A percentile compares a stretch with the other conserved stretches of the same genome.
phyloP scores from a whole-genome alignment of 352 stramenopile species.

The Pythium rishiriense region DNA sequence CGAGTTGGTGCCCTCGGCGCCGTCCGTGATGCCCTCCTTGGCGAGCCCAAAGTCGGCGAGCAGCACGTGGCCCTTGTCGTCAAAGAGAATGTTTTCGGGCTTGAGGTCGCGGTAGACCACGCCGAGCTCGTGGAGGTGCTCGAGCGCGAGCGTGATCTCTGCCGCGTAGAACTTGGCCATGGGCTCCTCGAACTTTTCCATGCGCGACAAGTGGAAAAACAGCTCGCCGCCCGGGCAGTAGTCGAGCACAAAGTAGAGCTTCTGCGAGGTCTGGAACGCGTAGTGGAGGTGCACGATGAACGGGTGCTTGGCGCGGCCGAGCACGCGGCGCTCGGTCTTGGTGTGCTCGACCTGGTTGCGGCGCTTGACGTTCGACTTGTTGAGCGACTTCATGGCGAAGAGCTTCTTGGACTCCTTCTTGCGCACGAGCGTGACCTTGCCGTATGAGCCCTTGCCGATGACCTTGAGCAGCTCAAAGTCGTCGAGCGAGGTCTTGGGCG shows the following conservation, averaged over 20 bases:
- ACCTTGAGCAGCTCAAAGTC: slow-evolving; percentile 90
- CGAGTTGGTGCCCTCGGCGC: slow-evolving; percentile 75
- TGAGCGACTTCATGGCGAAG: slow-evolving; percentile 91
- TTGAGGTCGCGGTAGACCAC: slow-evolving; percentile 98
- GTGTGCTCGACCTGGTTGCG: slow-evolving; percentile 97
- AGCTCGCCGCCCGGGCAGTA: slow-evolving; percentile 98
- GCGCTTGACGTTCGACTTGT: slow-evolving; percentile 92
- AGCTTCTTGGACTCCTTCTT: slow-evolving; percentile 90
- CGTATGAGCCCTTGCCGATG: slow-evolving; percentile 89
- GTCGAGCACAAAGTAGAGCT: slow-evolving; percentile 98
- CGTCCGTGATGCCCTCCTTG: slow-evolving; percentile 92
- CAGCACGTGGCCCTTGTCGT: slow-evolving; percentile 95
- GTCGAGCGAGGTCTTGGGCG: slow-evolving; percentile 85
- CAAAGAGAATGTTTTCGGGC: slow-evolving; percentile 94
- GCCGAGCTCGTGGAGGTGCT: slow-evolving; percentile 94
- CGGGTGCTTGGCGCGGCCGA: slow-evolving; percentile 94
- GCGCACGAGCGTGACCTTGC: slow-evolving; percentile 87
- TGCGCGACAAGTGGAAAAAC: slow-evolving; percentile 97
- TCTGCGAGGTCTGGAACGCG: slow-evolving; percentile 96
- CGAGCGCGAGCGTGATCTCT: slow-evolving; percentile 95
- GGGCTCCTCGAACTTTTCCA: slow-evolving; percentile 95
- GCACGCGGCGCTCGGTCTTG: slow-evolving; percentile 94
- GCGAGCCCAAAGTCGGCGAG: slow-evolving; percentile 98
- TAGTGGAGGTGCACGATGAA: slow-evolving; percentile 98
- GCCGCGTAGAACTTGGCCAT: slow-evolving; percentile 96